These are phyloP conservation scores for Nothophaeocryptopus gaeumannii DNA, from an alignment of 2,329 filamentous ascomycete species.

Conservation along the genomic window DNA sequence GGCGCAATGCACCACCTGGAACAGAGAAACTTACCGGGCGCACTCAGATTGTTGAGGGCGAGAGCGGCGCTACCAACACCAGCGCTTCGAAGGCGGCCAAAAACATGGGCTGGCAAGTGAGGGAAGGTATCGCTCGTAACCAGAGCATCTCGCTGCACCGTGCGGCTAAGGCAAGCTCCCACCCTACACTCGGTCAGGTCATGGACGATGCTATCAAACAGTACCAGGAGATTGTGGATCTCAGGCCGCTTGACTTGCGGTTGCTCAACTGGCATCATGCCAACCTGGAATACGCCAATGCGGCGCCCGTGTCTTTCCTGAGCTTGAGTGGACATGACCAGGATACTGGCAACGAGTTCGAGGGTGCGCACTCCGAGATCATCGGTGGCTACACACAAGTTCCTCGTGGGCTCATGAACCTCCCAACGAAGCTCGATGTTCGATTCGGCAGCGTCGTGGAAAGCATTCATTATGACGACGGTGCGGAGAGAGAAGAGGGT, in stretches of 20 bases:
- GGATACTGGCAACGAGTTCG: conserved; percentile 95
- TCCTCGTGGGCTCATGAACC: conserved; percentile 77
- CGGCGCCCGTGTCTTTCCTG: conserved; percentile 78
- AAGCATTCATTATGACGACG: conserved; percentile 61
- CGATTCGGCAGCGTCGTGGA: conserved; percentile 70
- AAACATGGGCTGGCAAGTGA: conserved; percentile 78
- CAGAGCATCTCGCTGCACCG: conserved; percentile 62
- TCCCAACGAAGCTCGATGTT: conserved; percentile 74
- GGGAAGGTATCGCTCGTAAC: conserved; percentile 57
- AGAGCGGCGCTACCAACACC: conserved; percentile 64
- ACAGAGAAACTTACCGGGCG: conserved; percentile 65
- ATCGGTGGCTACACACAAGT: conserved; percentile 92
- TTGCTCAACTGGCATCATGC: conserved; percentile 98
- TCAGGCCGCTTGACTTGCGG: conserved; percentile 82
- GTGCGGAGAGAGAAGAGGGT: conserved; percentile 34
- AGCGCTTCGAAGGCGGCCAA: conserved; percentile 75
- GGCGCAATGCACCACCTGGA: conserved; percentile 50
- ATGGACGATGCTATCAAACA: conserved; percentile 89
- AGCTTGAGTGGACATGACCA: conserved; percentile 94
- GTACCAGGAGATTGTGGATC: conserved; percentile 76
- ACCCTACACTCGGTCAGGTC: conserved; percentile 80
- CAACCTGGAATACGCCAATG: conserved; percentile 96
- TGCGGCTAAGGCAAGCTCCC: conserved; percentile 58
- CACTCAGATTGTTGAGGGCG: conserved; percentile 68
- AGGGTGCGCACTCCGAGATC: conserved; percentile 89